Evolutionary conservation across 2,329 filamentous ascomycete species (phyloP).

Genomic region (Colletotrichum destructivum): DNA sequence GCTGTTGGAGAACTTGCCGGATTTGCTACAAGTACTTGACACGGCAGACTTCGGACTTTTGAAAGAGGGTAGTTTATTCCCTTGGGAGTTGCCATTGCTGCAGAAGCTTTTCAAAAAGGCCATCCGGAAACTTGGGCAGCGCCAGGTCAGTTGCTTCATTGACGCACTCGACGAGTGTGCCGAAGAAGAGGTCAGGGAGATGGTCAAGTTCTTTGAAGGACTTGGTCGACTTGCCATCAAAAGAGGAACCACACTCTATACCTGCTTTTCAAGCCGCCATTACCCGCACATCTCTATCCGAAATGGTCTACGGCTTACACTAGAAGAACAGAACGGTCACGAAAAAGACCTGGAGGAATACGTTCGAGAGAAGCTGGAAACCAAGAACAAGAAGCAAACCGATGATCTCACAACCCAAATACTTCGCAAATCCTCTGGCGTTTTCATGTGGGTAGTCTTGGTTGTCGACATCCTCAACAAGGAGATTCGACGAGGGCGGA

Average conservation of each 20-base stretch:
- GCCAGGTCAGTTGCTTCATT: slow-evolving; percentile 47
- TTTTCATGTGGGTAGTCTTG: slow-evolving; percentile 63
- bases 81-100: background rate
- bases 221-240: slow-evolving; percentile 46
- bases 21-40: background rate
- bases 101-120: background rate
- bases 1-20: slow-evolving; percentile 8
- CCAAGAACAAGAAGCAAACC: rapidly evolving
- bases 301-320: slow-evolving; percentile 33
- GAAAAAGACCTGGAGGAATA: slow-evolving; percentile 46
- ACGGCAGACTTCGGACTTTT: no score
- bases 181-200: slow-evolving; percentile 57
- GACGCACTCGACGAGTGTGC: slow-evolving; percentile 67
- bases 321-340: slow-evolving; percentile 50
- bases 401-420: slow-evolving; percentile 43
- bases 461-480: slow-evolving; percentile 57
- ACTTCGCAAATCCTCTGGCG: slow-evolving; percentile 54
- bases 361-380: slow-evolving; percentile 32
- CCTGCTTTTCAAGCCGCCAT: slow-evolving; percentile 64
- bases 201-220: slow-evolving; percentile 60
- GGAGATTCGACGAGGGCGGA: slow-evolving; percentile 48
- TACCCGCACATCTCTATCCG: slow-evolving; percentile 53
- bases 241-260: slow-evolving; percentile 43
- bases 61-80: rapidly evolving
- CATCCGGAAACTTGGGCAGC: slow-evolving; percentile 24